Base-by-base conservation (phyloP, 2,329 filamentous ascomycete species). In the Sporothrix brunneoviolacea region DNA sequence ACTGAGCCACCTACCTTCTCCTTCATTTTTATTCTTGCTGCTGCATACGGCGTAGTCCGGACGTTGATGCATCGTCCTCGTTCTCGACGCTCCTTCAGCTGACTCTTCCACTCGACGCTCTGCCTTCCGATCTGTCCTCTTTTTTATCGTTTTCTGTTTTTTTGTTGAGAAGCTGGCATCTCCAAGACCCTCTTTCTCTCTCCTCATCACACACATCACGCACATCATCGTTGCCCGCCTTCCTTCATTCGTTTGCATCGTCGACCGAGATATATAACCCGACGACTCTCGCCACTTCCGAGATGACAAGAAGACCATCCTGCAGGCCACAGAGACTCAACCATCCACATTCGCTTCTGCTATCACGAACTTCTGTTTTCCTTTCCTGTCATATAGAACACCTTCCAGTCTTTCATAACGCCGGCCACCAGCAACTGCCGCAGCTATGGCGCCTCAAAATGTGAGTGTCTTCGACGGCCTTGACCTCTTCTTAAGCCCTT, bases 41-140 rank as follows among this genome's bases (percentile, higher is more conserved):
- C 49, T 51, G 28, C 49, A 51, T 51, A 41, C 42, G 30, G 42
- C 43, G 28, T 46, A 40, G 21, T 41, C 42, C 49, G 42, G 41
- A 22, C 12, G 24, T 30, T 28, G 13, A 36, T 41, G 28, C 15
- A 21, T 38, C 22, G 42, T 37, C 28, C 35, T 18, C 16, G 7
- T 35, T 35, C 12, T 15, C 32, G 10, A 12, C 12, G 12, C 32
- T 35, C n/a, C 38, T 24, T 12, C 38, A 28, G 37, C 43, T 37
- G 37, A 32, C 32, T 47, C 42, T 37, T 36, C 24, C 32, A 24
- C 38, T 22, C 18, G 19, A 12, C 21, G 16, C 19, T 16, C 16
- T n/a, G 15, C 4, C 6, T 36, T 36, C 13, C n/a, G 18, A 4
- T 43, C 30, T 24, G 18, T 12, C 42, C 9, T 47, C 24, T 36